Conservation (phyloP, 2,329 filamentous ascomycete species). For the Cladosporium sp. region DNA sequence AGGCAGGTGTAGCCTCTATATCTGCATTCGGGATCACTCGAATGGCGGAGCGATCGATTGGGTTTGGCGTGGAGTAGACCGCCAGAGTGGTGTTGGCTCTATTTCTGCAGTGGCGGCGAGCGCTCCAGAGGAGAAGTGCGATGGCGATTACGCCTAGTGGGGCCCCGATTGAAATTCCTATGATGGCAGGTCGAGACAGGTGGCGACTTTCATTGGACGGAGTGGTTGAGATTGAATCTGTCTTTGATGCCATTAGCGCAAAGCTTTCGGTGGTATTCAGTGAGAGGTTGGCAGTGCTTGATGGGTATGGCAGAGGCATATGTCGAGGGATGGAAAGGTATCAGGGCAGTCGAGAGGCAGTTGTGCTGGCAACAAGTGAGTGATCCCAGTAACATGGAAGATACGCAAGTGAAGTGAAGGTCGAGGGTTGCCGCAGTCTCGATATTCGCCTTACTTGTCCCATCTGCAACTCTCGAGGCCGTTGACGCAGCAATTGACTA, state of each 20-base stretch:
- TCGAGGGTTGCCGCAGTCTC: background rate
- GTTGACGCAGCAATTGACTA: too few relatives aligned
- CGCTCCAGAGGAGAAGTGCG: background rate
- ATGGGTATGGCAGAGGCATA: too few relatives aligned
- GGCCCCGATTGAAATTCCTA: background rate
- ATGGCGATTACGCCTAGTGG: background rate
- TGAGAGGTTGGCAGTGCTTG: too few relatives aligned
- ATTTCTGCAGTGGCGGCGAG: background rate
- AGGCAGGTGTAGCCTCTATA: background rate
- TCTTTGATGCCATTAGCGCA: too few relatives aligned
- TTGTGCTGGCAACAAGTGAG: too few relatives aligned
- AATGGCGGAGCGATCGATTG: background rate
- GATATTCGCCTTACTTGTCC: background rate
- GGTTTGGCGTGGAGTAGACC: background rate
- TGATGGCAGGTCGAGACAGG: background rate
- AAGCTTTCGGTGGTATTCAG: too few relatives aligned
- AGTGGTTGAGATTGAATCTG: background rate
- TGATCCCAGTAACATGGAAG: too few relatives aligned
- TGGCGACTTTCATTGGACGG: background rate
- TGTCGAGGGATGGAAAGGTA: too few relatives aligned
- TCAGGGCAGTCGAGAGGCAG: too few relatives aligned
- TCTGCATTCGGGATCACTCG: background rate
- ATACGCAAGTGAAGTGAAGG: background rate
- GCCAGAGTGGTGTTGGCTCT: background rate
- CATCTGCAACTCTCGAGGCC: too few relatives aligned